Base-by-base conservation (phyloP, 2,329 filamentous ascomycete genomes). In the Proliferodiscus dingleyae region DNA sequence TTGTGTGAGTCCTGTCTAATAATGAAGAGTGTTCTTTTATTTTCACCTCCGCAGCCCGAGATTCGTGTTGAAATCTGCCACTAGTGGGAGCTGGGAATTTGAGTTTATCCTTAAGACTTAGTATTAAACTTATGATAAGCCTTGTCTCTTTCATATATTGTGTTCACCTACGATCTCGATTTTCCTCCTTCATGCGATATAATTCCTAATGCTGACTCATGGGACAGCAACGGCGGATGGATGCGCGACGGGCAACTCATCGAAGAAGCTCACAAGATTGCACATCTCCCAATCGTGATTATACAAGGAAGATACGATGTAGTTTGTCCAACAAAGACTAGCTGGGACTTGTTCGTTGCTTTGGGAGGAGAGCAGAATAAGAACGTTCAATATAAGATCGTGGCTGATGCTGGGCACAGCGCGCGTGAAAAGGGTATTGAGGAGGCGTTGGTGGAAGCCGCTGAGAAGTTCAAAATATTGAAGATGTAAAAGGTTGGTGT, bases 261-360 rank as follows among this genome's bases (percentile, higher is more conserved):
- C 16, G 39, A 51, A 13, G 56, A 60, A 9, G 57, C 57, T 2
- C 46, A 55, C 24, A 61, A 60, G 41, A 61, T 64, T 45, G 55
- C 51, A 37, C 57, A 61, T 43, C 43, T 62, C 3, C 56, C 61
- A 3, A 62, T 57, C 11, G 52, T 61, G 8, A 70, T 73, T 30
- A 61, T 72, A 11, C 69, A 73, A 49, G 70, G 70, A 1, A 62
- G 70, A n/a, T 70, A 71, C 41, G 70, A 72, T 55, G 55, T 72
- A 11, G 65, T 72, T 3, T 71, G 69, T 49, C 68, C 70, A 4
- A 63, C 68, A 3, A 62, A 65, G 45, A 68, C 66, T 15, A 67
- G 66, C 15, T 72, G 67, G 66, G 65, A 67, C 9, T 45, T 72
- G 29, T 66, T 71, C 41, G 63, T 70, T 45, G 63, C 62, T 4